Conservation (phyloP, 225 moss, liverwort and hornwort genomes). For the Anthoceros angustus region DNA sequence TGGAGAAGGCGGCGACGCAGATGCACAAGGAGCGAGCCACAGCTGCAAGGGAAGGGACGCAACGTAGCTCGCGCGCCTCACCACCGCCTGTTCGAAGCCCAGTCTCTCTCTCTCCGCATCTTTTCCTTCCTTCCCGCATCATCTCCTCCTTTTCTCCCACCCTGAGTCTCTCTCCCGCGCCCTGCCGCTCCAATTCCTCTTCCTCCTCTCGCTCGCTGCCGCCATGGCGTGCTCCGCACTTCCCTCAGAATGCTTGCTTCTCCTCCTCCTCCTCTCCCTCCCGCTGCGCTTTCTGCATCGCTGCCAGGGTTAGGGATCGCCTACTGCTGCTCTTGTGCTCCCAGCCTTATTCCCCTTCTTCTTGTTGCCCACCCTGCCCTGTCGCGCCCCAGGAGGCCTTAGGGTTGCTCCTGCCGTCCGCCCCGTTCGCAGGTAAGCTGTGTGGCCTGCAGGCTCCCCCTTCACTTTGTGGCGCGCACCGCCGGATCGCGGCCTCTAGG, state of each 20-base stretch:
- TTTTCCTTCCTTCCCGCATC: neutral
- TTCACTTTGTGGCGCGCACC: too few species aligned
- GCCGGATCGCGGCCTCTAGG: too few species aligned
- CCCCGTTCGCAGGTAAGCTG: neutral
- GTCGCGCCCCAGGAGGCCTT: neutral
- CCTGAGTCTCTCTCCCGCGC: neutral
- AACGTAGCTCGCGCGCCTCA: too few species aligned
- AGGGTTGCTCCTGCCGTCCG: neutral
- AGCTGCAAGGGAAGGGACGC: too few species aligned
- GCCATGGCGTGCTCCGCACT: neutral
- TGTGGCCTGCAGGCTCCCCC: too few species aligned
- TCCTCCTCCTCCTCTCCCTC: neutral
- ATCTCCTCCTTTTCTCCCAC: too few species aligned
- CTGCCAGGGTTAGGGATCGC: too few species aligned
- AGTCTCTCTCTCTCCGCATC: conserved; percentile 1
- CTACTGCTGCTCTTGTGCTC: neutral
- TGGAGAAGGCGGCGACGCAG: too few species aligned
- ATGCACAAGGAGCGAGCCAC: too few species aligned
- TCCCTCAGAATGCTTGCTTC: neutral
- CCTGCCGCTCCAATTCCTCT: neutral
- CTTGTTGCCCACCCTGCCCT: neutral
- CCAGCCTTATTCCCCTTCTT: neutral
- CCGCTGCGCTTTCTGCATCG: too few species aligned
- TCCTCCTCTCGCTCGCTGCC: neutral
- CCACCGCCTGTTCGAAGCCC: neutral